Conservation (phyloP, 2,329 filamentous ascomycete species). For the Colletotrichum ledebouriae region DNA sequence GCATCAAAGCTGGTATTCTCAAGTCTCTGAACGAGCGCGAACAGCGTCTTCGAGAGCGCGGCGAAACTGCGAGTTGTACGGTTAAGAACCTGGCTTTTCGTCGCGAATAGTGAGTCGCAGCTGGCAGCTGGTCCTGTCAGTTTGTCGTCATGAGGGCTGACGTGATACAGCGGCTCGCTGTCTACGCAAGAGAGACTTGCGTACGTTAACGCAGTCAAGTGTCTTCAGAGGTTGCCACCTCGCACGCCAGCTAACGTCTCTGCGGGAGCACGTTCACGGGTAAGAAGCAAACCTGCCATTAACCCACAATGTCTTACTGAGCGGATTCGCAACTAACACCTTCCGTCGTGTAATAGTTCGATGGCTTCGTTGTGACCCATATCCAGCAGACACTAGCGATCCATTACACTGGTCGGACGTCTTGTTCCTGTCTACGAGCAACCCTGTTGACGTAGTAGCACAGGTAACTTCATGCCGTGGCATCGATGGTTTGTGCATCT, state of each 20-base stretch:
- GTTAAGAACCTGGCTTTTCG: conserved; percentile 47
- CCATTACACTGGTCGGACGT: conserved; percentile 14
- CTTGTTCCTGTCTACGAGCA: fast-evolving
- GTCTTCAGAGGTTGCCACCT: conserved; percentile 56
- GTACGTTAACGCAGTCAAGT: conserved; percentile 62
- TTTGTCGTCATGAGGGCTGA: background rate
- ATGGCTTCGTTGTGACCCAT: conserved; percentile 43
- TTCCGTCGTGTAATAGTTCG: conserved; percentile 6
- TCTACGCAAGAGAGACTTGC: conserved; percentile 50
- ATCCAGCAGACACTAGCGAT: conserved; percentile 32
- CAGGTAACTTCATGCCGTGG: conserved; percentile 41
- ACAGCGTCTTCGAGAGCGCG: conserved; percentile 43
- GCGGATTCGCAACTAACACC: conserved; percentile 46
- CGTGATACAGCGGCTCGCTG: conserved; percentile 48
- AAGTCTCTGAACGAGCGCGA: conserved; percentile 42
- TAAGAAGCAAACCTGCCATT: conserved; percentile 52
- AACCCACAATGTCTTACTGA: conserved; percentile 58
- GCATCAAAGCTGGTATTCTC: conserved; percentile 44
- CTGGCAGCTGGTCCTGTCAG: too few relatives aligned
- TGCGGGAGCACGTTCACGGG: conserved; percentile 59
- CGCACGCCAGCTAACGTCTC: conserved; percentile 51
- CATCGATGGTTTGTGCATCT: conserved; percentile 38
- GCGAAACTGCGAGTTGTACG: conserved; percentile 45
- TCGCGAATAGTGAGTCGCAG: conserved; percentile 48
- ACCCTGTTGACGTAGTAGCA: background rate